These are phyloP conservation scores for Eucalyptus marginata DNA, from an alignment of 345 rosid species.

Conservation along the genomic window DNA sequence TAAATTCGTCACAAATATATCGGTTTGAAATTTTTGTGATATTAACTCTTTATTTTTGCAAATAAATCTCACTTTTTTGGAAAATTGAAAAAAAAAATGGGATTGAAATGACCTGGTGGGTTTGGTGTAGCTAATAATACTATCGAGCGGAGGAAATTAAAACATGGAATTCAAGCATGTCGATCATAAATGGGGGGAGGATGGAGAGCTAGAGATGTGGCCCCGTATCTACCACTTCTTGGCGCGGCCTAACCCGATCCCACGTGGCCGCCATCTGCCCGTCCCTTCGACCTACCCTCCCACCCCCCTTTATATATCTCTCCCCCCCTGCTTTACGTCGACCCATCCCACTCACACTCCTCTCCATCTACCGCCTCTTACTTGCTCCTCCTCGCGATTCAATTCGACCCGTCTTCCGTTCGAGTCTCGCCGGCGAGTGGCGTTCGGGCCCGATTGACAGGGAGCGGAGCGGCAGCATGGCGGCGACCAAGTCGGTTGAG, in stretches of 20 bases:
- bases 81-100: background rate
- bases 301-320: background rate
- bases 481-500: conserved; percentile 17
- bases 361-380: background rate
- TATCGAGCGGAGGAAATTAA: background rate
- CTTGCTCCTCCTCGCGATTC: background rate
- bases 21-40: rapidly evolving
- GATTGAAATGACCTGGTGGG: background rate
- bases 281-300: conserved; percentile 31
- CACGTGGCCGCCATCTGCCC: conserved; percentile 46
- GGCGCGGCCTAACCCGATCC: background rate
- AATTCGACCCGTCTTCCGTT: background rate
- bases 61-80: background rate
- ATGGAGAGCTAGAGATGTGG: background rate
- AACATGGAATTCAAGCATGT: background rate
- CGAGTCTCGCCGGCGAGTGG: background rate
- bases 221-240: background rate
- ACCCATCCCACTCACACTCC: background rate
- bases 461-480: background rate
- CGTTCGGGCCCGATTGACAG: background rate
- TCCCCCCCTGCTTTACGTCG: background rate
- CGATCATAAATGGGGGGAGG: background rate
- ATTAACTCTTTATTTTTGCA: background rate
- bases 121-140: background rate
- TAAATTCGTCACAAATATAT: no score